Evolutionary conservation across 352 stramenopile genomes (phyloP).

Genomic region (Globisporangium okanoganense): DNA sequence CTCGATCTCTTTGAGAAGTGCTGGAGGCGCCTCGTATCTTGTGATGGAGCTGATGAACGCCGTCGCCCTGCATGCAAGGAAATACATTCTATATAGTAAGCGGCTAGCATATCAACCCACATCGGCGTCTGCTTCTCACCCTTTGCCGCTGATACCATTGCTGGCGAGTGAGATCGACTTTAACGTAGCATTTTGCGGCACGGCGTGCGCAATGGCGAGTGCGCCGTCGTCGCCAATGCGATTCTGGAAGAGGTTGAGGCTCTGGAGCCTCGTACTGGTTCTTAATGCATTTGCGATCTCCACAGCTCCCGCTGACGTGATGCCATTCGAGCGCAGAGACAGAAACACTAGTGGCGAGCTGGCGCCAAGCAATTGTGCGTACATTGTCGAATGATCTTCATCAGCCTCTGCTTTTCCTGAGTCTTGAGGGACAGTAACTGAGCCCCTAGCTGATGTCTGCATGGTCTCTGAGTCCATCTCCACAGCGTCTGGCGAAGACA

Average conservation of each 20-base stretch:
- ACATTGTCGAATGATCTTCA: slow-evolving; percentile 19
- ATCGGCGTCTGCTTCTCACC: slow-evolving; percentile 2
- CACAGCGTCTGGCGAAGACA: not conserved
- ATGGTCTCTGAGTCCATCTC: not conserved
- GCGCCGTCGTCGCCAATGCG: slow-evolving; percentile 48
- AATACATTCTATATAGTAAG: not conserved
- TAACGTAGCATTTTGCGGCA: slow-evolving; percentile 54
- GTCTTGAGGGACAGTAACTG: slow-evolving; percentile 9
- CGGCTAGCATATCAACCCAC: not conserved
- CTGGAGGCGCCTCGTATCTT: slow-evolving; percentile 45
- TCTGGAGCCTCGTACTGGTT: slow-evolving; percentile 44
- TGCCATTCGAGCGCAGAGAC: slow-evolving; percentile 63
- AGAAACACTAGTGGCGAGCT: slow-evolving; percentile 43
- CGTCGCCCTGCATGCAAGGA: slow-evolving; percentile 22
- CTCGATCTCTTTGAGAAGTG: slow-evolving; percentile 49
- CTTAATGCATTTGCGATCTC: slow-evolving; percentile 39
- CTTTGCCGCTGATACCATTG: slow-evolving; percentile 42
- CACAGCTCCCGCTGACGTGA: slow-evolving; percentile 28
- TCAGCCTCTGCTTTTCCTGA: not conserved
- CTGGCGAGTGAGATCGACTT: slow-evolving; percentile 67
- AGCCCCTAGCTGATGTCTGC: not conserved
- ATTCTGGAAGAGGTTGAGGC: slow-evolving; percentile 76
- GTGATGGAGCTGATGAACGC: slow-evolving; percentile 38
- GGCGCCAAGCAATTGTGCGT: slow-evolving; percentile 35
- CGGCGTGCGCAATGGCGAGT: slow-evolving; percentile 43